Conservation (phyloP, 2,329 filamentous ascomycete species). For the Ophiocordyceps camponoti-leonardi region DNA sequence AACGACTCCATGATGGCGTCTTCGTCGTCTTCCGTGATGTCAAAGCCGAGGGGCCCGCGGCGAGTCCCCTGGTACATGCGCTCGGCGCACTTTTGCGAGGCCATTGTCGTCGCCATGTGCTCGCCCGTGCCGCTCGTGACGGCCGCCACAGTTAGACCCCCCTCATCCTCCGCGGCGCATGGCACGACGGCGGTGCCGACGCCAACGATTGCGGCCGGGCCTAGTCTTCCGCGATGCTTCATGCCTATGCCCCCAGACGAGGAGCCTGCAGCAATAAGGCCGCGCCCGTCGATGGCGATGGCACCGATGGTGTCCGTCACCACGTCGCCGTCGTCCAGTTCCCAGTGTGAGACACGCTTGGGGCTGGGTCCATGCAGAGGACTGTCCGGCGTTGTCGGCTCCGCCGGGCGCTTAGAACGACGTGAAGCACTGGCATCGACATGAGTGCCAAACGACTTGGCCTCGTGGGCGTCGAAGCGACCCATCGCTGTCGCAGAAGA, state of each 20-base stretch:
- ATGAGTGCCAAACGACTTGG: not conserved
- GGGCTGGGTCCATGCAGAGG: conserved; percentile 1
- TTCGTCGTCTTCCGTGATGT: conserved; percentile 57
- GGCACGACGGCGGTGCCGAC: conserved; percentile 86
- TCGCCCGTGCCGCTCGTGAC: conserved; percentile 93
- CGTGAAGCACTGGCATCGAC: conserved; percentile 7
- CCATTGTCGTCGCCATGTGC: conserved; percentile 93
- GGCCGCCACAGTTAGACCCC: conserved; percentile 55
- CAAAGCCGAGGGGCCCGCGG: conserved; percentile 40
- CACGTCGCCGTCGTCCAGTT: conserved; percentile 32
- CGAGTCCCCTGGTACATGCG: conserved; percentile 58
- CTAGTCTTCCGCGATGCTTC: conserved; percentile 86
- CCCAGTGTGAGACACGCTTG: conserved; percentile 7
- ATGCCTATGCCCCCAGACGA: conserved; percentile 97
- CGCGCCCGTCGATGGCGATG: conserved; percentile 74
- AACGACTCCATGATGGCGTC: conserved; percentile 57
- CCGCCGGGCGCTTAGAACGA: conserved; percentile 17
- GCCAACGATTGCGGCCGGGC: conserved; percentile 82
- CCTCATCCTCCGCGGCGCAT: conserved; percentile 48
- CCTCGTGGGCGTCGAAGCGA: not conserved
- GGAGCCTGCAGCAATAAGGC: conserved; percentile 82
- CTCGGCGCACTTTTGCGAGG: conserved; percentile 72
- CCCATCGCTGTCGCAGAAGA: conserved; percentile 6
- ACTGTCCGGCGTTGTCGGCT: conserved; percentile 2
- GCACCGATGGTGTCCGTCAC: conserved; percentile 92